A percentile compares a stretch with the other conserved stretches of the same genome.
Conservation (phyloP, 2,329 filamentous ascomycete species). For the Aspergillus terreus region DNA sequence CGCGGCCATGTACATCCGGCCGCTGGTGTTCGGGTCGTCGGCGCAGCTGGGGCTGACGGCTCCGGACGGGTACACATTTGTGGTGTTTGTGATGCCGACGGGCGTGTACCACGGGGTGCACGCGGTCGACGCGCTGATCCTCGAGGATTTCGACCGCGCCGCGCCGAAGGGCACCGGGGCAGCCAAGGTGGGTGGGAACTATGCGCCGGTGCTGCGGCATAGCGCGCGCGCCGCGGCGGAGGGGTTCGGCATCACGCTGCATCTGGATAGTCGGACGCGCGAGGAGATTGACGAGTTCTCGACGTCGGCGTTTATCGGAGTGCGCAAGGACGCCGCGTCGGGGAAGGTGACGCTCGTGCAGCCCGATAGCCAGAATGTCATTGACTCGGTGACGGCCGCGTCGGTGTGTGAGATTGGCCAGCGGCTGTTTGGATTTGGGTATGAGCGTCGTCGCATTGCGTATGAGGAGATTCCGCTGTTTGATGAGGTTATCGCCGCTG, state of each 20-base stretch:
- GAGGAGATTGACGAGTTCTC: slow-evolving; percentile 93
- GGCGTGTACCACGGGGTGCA: slow-evolving; percentile 90
- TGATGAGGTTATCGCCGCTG: slow-evolving; percentile 82
- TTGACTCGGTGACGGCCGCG: slow-evolving; percentile 79
- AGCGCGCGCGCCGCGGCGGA: slow-evolving; percentile 74
- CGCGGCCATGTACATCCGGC: slow-evolving; percentile 88
- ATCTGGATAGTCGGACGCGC: slow-evolving; percentile 80
- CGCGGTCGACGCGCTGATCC: slow-evolving; percentile 79
- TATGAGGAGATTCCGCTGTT: slow-evolving; percentile 63
- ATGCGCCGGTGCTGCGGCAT: slow-evolving; percentile 84
- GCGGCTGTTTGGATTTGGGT: slow-evolving; percentile 74
- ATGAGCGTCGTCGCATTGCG: slow-evolving; percentile 65
- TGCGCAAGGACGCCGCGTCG: slow-evolving; percentile 53
- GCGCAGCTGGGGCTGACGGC: slow-evolving; percentile 83
- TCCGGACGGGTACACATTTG: slow-evolving; percentile 88
- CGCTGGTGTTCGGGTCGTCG: slow-evolving; percentile 79
- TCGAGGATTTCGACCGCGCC: slow-evolving; percentile 90
- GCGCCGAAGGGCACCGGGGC: slow-evolving; percentile 87
- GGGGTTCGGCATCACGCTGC: slow-evolving; percentile 91
- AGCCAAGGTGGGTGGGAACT: slow-evolving; percentile 95
- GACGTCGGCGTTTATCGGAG: slow-evolving; percentile 88
- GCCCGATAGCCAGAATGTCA: slow-evolving; percentile 84
- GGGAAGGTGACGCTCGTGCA: slow-evolving; percentile 69
- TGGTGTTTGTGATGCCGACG: slow-evolving; percentile 84
- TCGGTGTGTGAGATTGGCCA: slow-evolving; percentile 70